phyloP scores from a whole-genome alignment of 73 alveolate genomes.

The Paramecium octaurelia region DNA sequence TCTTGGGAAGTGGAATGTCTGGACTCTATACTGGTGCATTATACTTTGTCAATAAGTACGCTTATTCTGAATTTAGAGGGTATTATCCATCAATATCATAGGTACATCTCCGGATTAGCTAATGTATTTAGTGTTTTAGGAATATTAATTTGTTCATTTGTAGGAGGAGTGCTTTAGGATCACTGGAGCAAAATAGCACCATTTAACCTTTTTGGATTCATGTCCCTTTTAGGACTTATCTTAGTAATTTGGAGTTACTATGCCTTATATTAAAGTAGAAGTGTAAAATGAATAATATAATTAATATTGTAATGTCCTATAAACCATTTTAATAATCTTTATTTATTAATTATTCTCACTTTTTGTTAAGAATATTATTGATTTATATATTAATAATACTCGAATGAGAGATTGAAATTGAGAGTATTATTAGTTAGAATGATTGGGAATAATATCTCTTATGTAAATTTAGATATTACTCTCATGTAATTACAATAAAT shows the following conservation, averaged over 20 bases:
- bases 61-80: constrained; percentile 57
- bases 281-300: background rate
- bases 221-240: constrained; percentile 26
- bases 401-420: no score
- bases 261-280: background rate
- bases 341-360: background rate
- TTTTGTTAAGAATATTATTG: no score
- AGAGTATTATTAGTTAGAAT: no score
- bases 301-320: background rate
- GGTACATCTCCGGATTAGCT: constrained; percentile 29
- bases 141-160: constrained; percentile 2
- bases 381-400: no score
- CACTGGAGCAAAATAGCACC: constrained; percentile 30
- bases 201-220: constrained; percentile 15
- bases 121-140: constrained; percentile 47
- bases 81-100: background rate
- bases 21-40: constrained; percentile 59
- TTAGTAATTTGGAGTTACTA: constrained; percentile 24
- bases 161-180: constrained; percentile 33
- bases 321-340: background rate
- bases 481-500: no score
- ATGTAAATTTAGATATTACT: no score
- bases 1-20: constrained; percentile 61
- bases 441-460: no score
- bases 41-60: constrained; percentile 57